Evolutionary conservation across 805 yeast genomes (phyloP).

Genomic region (Hanseniaspora valbyensis): DNA sequence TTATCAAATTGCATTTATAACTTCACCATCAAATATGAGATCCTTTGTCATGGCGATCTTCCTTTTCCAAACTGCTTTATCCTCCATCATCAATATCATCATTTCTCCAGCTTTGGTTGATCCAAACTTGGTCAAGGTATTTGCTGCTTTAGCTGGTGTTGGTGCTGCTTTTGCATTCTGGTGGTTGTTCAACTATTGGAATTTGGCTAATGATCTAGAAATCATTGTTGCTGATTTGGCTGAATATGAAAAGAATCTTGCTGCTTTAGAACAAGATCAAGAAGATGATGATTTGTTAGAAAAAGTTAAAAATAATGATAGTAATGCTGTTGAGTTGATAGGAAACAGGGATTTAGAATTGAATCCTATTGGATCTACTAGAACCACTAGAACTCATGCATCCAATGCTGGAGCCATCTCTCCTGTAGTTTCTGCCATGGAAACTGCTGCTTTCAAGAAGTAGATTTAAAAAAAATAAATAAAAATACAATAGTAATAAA

Average conservation of each 20-base stretch:
- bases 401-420: background rate
- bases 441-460: constrained; percentile 11
- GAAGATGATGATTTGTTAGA: background rate
- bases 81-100: constrained; percentile 44
- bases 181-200: constrained; percentile 30
- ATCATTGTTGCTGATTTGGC: constrained; percentile 21
- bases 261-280: constrained; percentile 1
- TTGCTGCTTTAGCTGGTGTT: constrained; percentile 32
- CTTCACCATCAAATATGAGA: constrained; percentile 55
- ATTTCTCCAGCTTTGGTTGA: constrained; percentile 34
- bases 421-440: constrained; percentile 13
- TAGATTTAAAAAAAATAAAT: background rate
- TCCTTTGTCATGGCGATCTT: constrained; percentile 41
- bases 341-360: constrained; percentile 7
- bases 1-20: constrained; percentile 71
- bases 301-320: background rate
- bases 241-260: constrained; percentile 24
- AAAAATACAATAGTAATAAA: background rate
- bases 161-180: constrained; percentile 28
- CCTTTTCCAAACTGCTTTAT: constrained; percentile 62
- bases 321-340: background rate
- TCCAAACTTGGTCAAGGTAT: constrained; percentile 35
- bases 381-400: background rate
- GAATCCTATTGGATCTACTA: constrained; percentile 8
- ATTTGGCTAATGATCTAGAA: constrained; percentile 35